Evolutionary conservation across 2,329 filamentous ascomycete species (phyloP).

Genomic region (Aspergillus brunneoviolaceus): DNA sequence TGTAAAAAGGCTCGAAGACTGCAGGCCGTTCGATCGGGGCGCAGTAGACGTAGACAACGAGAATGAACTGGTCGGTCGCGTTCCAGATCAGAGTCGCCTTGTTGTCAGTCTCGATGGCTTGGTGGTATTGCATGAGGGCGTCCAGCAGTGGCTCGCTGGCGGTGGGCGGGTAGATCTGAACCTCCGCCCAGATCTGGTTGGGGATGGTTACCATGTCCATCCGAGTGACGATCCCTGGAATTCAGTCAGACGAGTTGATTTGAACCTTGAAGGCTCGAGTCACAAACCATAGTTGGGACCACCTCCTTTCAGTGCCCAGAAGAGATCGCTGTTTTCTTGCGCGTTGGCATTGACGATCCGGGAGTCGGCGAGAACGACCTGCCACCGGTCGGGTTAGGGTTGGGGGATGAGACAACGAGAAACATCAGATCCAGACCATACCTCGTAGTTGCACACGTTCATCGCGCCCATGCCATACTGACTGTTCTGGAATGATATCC

Average conservation of each 20-base stretch:
- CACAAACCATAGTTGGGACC: slow-evolving; percentile 29
- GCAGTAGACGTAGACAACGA: slow-evolving; percentile 12
- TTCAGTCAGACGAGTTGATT: neutral
- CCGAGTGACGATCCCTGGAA: slow-evolving; percentile 18
- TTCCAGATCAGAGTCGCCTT: slow-evolving; percentile 13
- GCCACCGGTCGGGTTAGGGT: neutral
- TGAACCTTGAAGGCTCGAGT: neutral
- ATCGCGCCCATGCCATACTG: slow-evolving; percentile 17
- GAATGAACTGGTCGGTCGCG: slow-evolving; percentile 8
- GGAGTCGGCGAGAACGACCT: slow-evolving; percentile 21
- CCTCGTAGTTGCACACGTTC: slow-evolving; percentile 19
- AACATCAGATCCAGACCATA: slow-evolving; percentile 2
- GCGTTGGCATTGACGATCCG: slow-evolving; percentile 16
- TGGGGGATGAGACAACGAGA: no score
- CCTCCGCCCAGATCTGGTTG: slow-evolving; percentile 18
- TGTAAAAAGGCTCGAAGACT: slow-evolving; percentile 10
- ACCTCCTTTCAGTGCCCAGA: slow-evolving; percentile 34
- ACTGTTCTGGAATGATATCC: slow-evolving; percentile 19
- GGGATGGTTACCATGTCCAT: slow-evolving; percentile 18
- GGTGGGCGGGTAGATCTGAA: slow-evolving; percentile 8
- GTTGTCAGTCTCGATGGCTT: slow-evolving; percentile 13
- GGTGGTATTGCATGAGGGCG: slow-evolving; percentile 14
- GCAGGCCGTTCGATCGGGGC: slow-evolving; percentile 7
- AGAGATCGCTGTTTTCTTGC: slow-evolving; percentile 26
- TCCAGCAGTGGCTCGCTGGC: slow-evolving; percentile 6